Percentiles rank a stretch among this genome's conserved stretches.
Conservation (phyloP, 108 stramenopile genomes). For the Nitzschia sp. region DNA sequence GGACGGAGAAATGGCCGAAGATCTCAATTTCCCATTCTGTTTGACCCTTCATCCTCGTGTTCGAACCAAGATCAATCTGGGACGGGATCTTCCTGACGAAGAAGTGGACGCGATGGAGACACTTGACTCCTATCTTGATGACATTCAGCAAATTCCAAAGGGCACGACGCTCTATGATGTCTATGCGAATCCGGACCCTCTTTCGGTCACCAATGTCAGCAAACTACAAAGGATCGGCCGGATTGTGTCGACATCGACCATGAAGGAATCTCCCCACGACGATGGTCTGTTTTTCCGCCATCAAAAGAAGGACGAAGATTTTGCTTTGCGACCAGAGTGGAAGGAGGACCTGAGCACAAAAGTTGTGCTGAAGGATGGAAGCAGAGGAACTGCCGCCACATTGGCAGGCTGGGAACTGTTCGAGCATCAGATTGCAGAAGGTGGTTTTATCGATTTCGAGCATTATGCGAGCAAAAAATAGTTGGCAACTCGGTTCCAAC, state of each 20-base stretch:
- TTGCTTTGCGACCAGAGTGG: constrained; percentile 34
- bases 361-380: constrained; percentile 11
- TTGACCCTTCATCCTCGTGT: constrained; percentile 17
- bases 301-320: constrained; percentile 45
- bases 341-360: not conserved
- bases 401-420: constrained; percentile 38
- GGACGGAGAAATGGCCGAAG: constrained; percentile 15
- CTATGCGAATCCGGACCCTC: constrained; percentile 35
- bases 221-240: constrained; percentile 36
- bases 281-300: constrained; percentile 41
- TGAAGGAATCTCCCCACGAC: constrained; percentile 20
- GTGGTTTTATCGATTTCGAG: constrained; percentile 31
- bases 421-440: constrained; percentile 24
- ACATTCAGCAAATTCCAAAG: constrained; percentile 7
- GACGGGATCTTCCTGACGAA: not conserved
- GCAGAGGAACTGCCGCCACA: constrained; percentile 13
- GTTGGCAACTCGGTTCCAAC: too few relatives aligned
- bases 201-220: constrained; percentile 15
- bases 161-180: constrained; percentile 34
- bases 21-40: constrained; percentile 32
- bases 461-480: not conserved
- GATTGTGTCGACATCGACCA: constrained; percentile 16
- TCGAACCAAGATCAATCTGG: not conserved
- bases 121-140: constrained; percentile 31
- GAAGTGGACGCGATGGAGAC: not conserved